Percentiles rank a stretch among this genome's conserved stretches.
Conservation (phyloP, 306 rosid species). For the Luffa acutangula region DNA sequence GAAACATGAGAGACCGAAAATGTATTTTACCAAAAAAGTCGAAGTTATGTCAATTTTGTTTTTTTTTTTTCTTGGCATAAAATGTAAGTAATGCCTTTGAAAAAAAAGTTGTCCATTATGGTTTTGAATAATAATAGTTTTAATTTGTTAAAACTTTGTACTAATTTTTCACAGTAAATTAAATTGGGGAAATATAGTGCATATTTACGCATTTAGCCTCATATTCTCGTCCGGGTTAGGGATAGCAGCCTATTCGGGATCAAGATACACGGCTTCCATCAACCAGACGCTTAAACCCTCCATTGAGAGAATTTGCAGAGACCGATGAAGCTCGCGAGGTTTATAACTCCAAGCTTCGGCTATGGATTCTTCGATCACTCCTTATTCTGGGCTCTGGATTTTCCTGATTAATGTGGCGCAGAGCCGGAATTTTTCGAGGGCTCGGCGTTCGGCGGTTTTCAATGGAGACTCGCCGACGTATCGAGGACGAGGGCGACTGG, state of each 20-base stretch:
- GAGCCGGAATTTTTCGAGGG: conserved; percentile 9
- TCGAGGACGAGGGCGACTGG: conserved; percentile 88
- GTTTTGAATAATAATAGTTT: too few species aligned
- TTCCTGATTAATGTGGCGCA: conserved; percentile 32
- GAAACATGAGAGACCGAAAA: too few species aligned
- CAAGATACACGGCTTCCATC: neutral
- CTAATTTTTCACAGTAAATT: neutral
- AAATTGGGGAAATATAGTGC: neutral
- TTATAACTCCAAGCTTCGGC: conserved; percentile 4
- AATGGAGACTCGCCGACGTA: conserved; percentile 33
- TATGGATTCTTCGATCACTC: neutral
- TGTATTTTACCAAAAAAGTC: too few species aligned
- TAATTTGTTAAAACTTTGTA: too few species aligned
- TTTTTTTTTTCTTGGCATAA: too few species aligned
- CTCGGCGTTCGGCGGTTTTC: conserved; percentile 46
- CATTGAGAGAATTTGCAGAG: neutral
- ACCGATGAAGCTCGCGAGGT: neutral
- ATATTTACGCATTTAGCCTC: neutral
- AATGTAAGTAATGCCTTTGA: too few species aligned
- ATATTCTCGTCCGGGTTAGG: conserved; percentile 3
- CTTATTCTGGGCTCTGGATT: conserved; percentile 7
- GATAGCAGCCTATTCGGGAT: neutral
- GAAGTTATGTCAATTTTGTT: too few species aligned
- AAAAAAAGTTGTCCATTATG: too few species aligned
- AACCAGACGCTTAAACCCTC: conserved; percentile 9